These are phyloP conservation scores for Baorangia bicolor DNA, from an alignment of 768 basidiomycete species.

Conservation along the genomic window DNA sequence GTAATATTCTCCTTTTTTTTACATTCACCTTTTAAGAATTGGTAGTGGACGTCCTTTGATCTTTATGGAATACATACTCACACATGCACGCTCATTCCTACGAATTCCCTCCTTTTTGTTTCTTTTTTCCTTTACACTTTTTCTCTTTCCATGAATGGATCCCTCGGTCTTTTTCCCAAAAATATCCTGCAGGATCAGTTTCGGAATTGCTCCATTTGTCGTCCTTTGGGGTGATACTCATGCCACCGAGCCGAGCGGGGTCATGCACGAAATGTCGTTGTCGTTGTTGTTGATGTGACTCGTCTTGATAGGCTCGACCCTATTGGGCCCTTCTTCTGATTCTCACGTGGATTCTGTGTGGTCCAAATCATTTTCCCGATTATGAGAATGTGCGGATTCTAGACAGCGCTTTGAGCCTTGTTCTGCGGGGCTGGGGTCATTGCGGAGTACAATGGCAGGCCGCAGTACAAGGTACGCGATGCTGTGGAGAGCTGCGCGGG, in stretches of 20 bases:
- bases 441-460: neutral
- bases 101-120: neutral
- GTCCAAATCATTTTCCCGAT: conserved; percentile 8
- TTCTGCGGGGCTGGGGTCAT: neutral
- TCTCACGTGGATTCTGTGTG: conserved; percentile 17
- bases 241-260: neutral
- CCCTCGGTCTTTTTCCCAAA: conserved; percentile 10
- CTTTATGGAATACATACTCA: conserved; percentile 28
- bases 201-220: neutral
- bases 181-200: neutral
- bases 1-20: conserved; percentile 17
- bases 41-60: conserved; percentile 15
- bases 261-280: neutral
- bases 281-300: neutral
- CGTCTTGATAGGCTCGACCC: conserved; percentile 3
- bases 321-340: neutral
- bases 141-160: conserved; percentile 16
- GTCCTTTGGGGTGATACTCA: neutral
- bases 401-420: neutral
- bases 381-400: conserved; percentile 9
- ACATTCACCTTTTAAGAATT: conserved; percentile 15
- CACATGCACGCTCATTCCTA: conserved; percentile 32
- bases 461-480: conserved; percentile 10
- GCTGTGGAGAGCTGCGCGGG: conserved; percentile 2
- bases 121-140: neutral